These are phyloP conservation scores for Rubus parviflorus DNA, from an alignment of 306 rosid species.

Conservation along the genomic window DNA sequence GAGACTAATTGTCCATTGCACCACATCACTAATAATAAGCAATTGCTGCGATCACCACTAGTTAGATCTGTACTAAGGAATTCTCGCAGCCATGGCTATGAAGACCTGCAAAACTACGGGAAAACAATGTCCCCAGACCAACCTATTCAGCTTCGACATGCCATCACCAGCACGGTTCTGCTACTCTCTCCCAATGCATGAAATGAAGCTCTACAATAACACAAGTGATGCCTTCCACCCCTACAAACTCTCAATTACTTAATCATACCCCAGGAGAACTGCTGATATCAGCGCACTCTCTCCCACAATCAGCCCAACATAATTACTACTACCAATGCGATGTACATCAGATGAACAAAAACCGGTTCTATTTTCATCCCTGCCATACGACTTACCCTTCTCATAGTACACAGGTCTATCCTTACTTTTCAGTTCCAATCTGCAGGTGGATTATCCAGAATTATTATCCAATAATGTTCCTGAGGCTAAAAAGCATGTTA, in stretches of 20 bases:
- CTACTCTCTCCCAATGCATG: background rate
- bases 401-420: background rate
- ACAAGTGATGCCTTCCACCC: background rate
- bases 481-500: background rate
- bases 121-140: background rate
- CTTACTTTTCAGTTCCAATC: background rate
- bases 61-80: background rate
- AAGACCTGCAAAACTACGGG: background rate
- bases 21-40: background rate
- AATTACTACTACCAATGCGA: background rate
- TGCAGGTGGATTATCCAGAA: background rate
- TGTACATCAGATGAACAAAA: too few species aligned
- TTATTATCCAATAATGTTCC: background rate
- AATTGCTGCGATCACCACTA: background rate
- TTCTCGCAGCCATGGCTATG: background rate
- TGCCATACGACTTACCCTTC: background rate
- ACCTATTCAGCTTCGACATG: background rate
- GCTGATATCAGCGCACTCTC: conserved; percentile 20
- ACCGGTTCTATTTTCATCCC: background rate
- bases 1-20: background rate
- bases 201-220: background rate
- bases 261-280: background rate
- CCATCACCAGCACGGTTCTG: background rate
- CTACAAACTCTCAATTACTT: background rate
- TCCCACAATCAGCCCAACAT: conserved; percentile 14